phyloP scores from a whole-genome alignment of 106 monocot genomes.

The Apostasia shenzhenica region DNA sequence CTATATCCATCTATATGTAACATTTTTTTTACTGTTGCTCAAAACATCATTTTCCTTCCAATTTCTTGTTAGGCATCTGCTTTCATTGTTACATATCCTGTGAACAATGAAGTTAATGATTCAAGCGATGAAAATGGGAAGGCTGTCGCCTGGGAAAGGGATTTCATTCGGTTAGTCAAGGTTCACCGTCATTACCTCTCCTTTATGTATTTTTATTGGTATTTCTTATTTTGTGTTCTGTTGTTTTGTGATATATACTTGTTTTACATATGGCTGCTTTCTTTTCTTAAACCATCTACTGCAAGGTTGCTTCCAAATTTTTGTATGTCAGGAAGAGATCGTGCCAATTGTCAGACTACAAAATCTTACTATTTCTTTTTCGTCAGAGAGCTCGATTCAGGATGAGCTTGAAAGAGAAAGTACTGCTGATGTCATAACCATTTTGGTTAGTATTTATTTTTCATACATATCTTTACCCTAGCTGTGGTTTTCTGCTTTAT shows the following conservation, averaged over 20 bases:
- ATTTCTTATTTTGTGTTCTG: background rate
- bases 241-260: background rate
- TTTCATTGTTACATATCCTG: slow-evolving; percentile 94
- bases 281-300: background rate
- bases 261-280: too few relatives aligned
- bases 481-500: background rate
- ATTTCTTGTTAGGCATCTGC: slow-evolving; percentile 69
- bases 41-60: background rate
- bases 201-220: slow-evolving; percentile 1
- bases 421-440: slow-evolving; percentile 82
- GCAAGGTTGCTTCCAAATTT: background rate
- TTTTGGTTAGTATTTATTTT: slow-evolving; percentile 41
- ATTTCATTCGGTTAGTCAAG: slow-evolving; percentile 71
- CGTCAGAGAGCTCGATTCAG: slow-evolving; percentile 92
- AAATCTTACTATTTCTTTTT: slow-evolving; percentile 83
- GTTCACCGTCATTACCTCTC: slow-evolving; percentile 19
- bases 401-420: slow-evolving; percentile 97
- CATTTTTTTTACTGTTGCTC: background rate
- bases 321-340: slow-evolving; percentile 74
- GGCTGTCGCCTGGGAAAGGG: slow-evolving; percentile 90
- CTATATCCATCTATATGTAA: background rate
- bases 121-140: slow-evolving; percentile 60
- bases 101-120: slow-evolving; percentile 75
- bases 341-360: slow-evolving; percentile 60
- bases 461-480: background rate